Conservation (phyloP, 1,284 basidiomycete genomes). For the Ceratobasidium papillatum region DNA sequence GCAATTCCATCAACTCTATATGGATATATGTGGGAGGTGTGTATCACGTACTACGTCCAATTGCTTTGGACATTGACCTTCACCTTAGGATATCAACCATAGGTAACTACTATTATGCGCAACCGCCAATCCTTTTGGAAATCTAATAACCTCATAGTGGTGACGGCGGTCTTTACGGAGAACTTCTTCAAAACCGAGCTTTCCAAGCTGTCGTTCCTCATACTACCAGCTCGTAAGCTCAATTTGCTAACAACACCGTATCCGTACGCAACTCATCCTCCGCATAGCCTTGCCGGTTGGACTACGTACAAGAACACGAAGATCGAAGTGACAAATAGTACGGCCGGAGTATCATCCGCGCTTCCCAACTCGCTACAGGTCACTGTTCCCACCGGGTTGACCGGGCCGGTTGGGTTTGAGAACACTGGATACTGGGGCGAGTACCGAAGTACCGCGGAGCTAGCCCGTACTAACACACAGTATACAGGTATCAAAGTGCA, state of each 20-base stretch:
- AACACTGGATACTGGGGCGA: constrained; percentile 45
- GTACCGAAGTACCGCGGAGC: background rate
- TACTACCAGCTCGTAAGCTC: constrained; percentile 30
- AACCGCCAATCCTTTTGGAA: background rate
- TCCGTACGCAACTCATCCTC: background rate
- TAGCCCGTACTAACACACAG: background rate
- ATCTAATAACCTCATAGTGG: constrained; percentile 26
- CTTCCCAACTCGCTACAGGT: constrained; percentile 39
- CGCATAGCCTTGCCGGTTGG: constrained; percentile 27
- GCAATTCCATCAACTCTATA: constrained; percentile 42
- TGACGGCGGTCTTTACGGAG: constrained; percentile 45
- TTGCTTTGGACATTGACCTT: background rate
- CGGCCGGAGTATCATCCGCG: constrained; percentile 25
- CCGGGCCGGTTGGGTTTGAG: constrained; percentile 29
- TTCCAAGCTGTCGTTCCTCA: constrained; percentile 38
- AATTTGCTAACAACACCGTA: background rate
- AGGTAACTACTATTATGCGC: background rate
- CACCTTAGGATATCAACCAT: constrained; percentile 44
- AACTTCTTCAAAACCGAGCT: constrained; percentile 42
- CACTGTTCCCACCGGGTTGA: constrained; percentile 26
- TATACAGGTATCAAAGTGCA: constrained; percentile 67
- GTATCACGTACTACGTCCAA: background rate
- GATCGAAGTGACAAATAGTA: constrained; percentile 31
- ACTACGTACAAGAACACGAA: background rate
- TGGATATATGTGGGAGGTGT: constrained; percentile 44